Conservation (phyloP, 2,329 filamentous ascomycete species). For the Phaeosphaeria sp. region DNA sequence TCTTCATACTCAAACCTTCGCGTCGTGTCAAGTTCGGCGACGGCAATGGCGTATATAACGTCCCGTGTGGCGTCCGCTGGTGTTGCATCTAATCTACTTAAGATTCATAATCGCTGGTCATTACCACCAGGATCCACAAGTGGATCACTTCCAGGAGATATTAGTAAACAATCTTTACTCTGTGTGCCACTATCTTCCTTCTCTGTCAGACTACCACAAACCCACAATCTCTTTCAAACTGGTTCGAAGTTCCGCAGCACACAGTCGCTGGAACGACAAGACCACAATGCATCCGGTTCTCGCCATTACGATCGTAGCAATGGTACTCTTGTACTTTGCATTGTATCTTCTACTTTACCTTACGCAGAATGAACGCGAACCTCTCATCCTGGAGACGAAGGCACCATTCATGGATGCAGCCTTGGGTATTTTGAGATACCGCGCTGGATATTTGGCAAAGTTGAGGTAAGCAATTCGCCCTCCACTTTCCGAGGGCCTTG, state of each 20-base stretch:
- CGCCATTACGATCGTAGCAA: neutral
- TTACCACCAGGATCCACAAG: neutral
- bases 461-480: conserved; percentile 12
- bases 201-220: neutral
- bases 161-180: neutral
- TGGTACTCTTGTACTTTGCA: conserved; percentile 5
- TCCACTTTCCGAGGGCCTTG: neutral
- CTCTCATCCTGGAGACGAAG: conserved; percentile 10
- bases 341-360: conserved; percentile 8
- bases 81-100: neutral
- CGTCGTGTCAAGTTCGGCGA: neutral
- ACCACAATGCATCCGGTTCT: conserved; percentile 8
- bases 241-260: neutral
- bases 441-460: conserved; percentile 17
- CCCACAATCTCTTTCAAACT: neutral
- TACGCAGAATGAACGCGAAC: conserved; percentile 26
- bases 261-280: too few species aligned
- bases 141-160: neutral
- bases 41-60: conserved; percentile 1
- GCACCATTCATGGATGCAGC: conserved; percentile 26
- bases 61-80: neutral
- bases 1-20: neutral
- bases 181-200: neutral
- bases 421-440: conserved; percentile 21
- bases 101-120: neutral